Base-by-base conservation (phyloP, 1,139 yeast genomes). In the Casaregolazyma lundiana region DNA sequence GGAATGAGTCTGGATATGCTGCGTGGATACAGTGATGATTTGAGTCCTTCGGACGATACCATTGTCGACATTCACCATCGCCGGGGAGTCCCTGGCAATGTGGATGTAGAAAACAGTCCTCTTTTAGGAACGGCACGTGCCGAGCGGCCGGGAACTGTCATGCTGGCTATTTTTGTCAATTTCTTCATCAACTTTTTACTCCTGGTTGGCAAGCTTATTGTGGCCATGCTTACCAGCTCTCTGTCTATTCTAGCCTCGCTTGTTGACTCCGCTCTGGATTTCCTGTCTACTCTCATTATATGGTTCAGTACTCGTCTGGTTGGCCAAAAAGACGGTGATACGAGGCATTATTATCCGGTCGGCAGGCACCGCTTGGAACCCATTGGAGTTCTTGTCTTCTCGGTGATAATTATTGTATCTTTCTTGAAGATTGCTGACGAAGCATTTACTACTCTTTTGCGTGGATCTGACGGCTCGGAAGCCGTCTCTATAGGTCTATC, bases 291-390 rank as follows among this genome's bases (percentile, higher is more conserved):
- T 0, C 70, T 83, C 51, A 84, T 85, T 53, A 84, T 85, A 40
- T 84, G 74, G 68, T 63, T 78, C 35, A 78, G 87, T 45, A 80
- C 83, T 53, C 66, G 73, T 50, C 68, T 85, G 38, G 77, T 85
- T 1, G 75, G 73, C n/a, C 71, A 72, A 35, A 70, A 74, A 26
- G 79, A 78, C 54, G 72, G 80, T 78, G 69, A 70, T 44, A 69
- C 68, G 2, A 57, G 54, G 42, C 64, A 60, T 41, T 50, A 63
- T 30, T 77, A 78, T 54, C 95, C 94, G 0, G 80, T 84, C 6
- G 94, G 94, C 2, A 70, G 87, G 38, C 74, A 81, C 38, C 74
- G 90, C 49, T 67, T 85, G 41, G 94, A 84, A 58, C 95, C 95
- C 0, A 72, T 85, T 48, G 94, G 95, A 0, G 84, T 85, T 11